Conservation (phyloP, 2,329 filamentous ascomycete species). For the Aureobasidium sp. region DNA sequence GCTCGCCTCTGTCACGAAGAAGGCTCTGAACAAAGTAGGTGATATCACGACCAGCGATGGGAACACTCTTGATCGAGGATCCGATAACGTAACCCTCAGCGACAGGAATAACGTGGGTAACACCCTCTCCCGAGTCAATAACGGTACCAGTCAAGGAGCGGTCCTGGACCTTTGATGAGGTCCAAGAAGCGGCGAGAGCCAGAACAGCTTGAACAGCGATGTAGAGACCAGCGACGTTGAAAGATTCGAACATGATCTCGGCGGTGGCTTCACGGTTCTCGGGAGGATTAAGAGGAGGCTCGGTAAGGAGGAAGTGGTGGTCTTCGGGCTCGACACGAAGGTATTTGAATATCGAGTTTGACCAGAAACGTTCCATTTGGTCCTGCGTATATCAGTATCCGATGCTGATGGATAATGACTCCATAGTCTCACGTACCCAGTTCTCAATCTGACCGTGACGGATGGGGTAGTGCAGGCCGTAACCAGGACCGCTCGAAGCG, state of each 20-base stretch:
- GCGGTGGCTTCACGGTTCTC: slow-evolving; percentile 99
- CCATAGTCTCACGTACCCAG: slow-evolving; percentile 58
- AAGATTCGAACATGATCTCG: slow-evolving; percentile 99
- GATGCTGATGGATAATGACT: too few relatives aligned
- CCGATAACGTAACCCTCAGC: slow-evolving; percentile 98
- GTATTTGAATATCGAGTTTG: slow-evolving; percentile 99
- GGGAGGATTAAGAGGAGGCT: slow-evolving; percentile 88
- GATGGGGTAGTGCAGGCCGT: slow-evolving; percentile 95
- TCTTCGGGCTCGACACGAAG: slow-evolving; percentile 96
- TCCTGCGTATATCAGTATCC: slow-evolving; percentile 50
- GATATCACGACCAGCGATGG: slow-evolving; percentile 94
- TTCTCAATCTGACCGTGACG: slow-evolving; percentile 98
- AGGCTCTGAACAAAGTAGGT: slow-evolving; percentile 98
- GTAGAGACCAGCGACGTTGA: slow-evolving; percentile 98
- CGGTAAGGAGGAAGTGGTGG: slow-evolving; percentile 95
- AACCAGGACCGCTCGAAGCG: slow-evolving; percentile 78
- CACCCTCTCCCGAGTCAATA: slow-evolving; percentile 97
- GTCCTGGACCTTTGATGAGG: slow-evolving; percentile 94
- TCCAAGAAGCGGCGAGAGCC: slow-evolving; percentile 95
- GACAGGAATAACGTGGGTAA: slow-evolving; percentile 97
- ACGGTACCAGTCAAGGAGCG: slow-evolving; percentile 94
- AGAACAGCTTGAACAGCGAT: slow-evolving; percentile 97
- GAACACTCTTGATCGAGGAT: slow-evolving; percentile 97
- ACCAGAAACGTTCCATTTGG: slow-evolving; percentile 99
- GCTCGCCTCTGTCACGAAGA: slow-evolving; percentile 89